Base-by-base conservation (phyloP, 2,329 filamentous ascomycete species). In the Ophiostoma sp. region DNA sequence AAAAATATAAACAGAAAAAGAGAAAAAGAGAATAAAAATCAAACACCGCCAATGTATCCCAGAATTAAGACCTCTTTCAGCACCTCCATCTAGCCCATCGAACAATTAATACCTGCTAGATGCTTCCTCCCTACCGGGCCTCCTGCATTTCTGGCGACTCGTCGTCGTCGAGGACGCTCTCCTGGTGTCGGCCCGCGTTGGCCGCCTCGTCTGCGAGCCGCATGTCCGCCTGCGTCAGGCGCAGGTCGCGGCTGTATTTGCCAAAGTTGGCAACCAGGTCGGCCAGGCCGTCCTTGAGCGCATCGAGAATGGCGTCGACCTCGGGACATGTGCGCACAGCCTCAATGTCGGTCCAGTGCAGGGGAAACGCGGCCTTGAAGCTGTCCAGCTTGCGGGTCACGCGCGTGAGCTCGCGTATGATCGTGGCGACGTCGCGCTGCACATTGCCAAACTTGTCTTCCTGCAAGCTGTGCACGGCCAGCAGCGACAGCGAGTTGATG, bases 381-480 rank as follows among this genome's bases (percentile, higher is more conserved):
- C 77, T 80, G 75, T 96, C 90, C 3, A 97, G 81, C 74, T 87
- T 87, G 69, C 82, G 84, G 70, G 93, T 88, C 0, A 91, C 88
- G 0, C 78, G 75, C 0, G 92, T 94, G 72, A 96, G 86, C 1
- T 88, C 87, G 66, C 90, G 86, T 68, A 97, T 87, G 70, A 96
- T 89, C 67, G 80, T 81, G 0, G 91, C 87, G 1, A 98, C 88
- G 73, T 95, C 91, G 62, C 88, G 84, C 74, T 96, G 90, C n/a
- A 96, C 94, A 74, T 92, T 91, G 17, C 94, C 94, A 76, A 89
- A 95, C 66, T 85, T 85, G 77, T 98, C 94, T 78, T 98, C 94
- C 3, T 83, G 82, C 69, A 97, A 80, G 78, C 91, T 94, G 72
- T 86, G 86, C 4, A 92, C 85, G 0, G 91, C 86, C 36, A 98